Evolutionary conservation across 352 stramenopile genomes (phyloP).

Genomic region (Phytophthora pinifolia): DNA sequence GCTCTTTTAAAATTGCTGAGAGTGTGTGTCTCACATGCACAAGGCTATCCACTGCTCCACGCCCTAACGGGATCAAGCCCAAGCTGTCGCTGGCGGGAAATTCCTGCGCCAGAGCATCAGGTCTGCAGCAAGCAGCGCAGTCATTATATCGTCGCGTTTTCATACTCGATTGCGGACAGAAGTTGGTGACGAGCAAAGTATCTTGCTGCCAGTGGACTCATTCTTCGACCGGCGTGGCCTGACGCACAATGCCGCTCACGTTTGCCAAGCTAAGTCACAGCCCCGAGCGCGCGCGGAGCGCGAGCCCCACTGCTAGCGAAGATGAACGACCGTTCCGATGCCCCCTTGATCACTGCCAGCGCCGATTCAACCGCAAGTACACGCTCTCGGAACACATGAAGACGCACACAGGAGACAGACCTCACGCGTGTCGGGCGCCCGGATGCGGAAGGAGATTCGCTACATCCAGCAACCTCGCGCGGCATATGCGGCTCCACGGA

Average conservation of each 20-base stretch:
- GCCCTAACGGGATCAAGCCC: conserved; percentile 13
- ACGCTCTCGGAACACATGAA: conserved; percentile 63
- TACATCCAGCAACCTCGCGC: conserved; percentile 60
- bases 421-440: conserved; percentile 38
- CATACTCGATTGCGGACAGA: not conserved
- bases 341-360: conserved; percentile 20
- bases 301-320: conserved; percentile 1
- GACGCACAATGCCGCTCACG: not conserved
- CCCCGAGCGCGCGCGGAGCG: not conserved
- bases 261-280: not conserved
- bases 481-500: conserved; percentile 54
- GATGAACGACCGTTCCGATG: conserved; percentile 29
- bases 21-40: not conserved
- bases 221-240: conserved; percentile 13
- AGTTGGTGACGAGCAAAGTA: conserved; percentile 22
- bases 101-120: conserved; percentile 11
- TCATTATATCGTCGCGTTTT: conserved; percentile 1
- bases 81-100: conserved; percentile 11
- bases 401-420: conserved; percentile 59
- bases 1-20: not conserved
- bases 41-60: conserved; percentile 11
- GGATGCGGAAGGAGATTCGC: conserved; percentile 51
- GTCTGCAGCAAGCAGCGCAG: conserved; percentile 13
- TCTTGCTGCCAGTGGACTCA: conserved; percentile 23
- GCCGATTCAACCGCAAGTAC: conserved; percentile 52